Base-by-base conservation (phyloP, 2,329 filamentous ascomycete species). In the Pseudovirgaria hyperparasitica region DNA sequence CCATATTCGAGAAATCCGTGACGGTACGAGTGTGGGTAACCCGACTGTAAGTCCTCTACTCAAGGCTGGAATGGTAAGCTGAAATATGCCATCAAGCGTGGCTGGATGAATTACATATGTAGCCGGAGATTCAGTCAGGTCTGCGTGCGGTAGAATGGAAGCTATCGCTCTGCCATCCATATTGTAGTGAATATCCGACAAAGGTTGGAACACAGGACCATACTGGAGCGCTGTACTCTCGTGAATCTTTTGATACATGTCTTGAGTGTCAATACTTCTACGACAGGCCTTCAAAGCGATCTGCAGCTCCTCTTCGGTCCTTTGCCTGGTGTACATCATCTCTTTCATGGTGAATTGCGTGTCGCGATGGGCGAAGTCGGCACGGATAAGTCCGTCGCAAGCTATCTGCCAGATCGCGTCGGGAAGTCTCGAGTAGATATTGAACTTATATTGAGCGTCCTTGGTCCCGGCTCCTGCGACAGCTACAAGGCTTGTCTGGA, bases 101-200 rank as follows among this genome's bases (percentile, higher is more conserved):
- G 31, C 27, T 2, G 39, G 39, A 23, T 42, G 39, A n/a, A 42
- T 31, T 6, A 40, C 22, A 15, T 21, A 5, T 20, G n/a, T n/a
- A n/a, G 23, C n/a, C 3, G 7, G 10, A 19, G 18, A 25, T 9
- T 19, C 28, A 10, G 30, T 29, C 8, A 19, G 25, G n/a, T n/a
- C n/a, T n/a, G n/a, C n/a, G n/a, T n/a, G n/a, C 5, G 26, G 9
- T 5, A 28, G 22, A 18, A 23, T 19, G 4, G 23, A 23, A 9
- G 27, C 31, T 18, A 35, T 22, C 7, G 29, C 12, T 11, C 33
- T 19, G 3, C 23, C 27, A 5, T 16, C 4, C n/a, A 4, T 3
- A 12, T 29, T 20, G 14, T 35, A 21, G 10, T 17, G 16, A 5
- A 40, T 28, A 9, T 36, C 26, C 12, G 16, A 12, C 25, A 42